Evolutionary conservation across 352 stramenopile species (phyloP).

Genomic region (Stramenopiles sp.): DNA sequence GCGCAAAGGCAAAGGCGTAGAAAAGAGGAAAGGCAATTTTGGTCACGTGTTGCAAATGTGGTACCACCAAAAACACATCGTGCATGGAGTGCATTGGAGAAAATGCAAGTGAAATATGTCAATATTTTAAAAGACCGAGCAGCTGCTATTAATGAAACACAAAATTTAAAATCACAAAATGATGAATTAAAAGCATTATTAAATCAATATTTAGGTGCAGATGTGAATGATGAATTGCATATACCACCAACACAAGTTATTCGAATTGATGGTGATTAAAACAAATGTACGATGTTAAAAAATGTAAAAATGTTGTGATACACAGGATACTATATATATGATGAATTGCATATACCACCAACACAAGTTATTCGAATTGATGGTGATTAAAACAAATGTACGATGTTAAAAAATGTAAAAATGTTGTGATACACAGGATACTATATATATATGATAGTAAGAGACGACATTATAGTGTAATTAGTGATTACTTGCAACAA

Average conservation of each 20-base stretch:
- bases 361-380: constrained; percentile 36
- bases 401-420: too few species aligned
- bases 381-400: too few species aligned
- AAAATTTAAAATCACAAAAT: constrained; percentile 51
- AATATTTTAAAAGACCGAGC: constrained; percentile 47
- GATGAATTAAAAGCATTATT: constrained; percentile 60
- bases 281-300: too few species aligned
- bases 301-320: too few species aligned
- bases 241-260: constrained; percentile 54
- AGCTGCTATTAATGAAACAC: constrained; percentile 48
- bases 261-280: constrained; percentile 11
- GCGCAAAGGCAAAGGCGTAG: constrained; percentile 8
- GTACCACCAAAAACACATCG: constrained; percentile 38
- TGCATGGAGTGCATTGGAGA: constrained; percentile 56
- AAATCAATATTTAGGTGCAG: constrained; percentile 56
- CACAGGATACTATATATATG: too few species aligned
- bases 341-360: constrained; percentile 50
- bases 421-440: too few species aligned
- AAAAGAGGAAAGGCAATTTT: constrained; percentile 44
- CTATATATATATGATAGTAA: too few species aligned
- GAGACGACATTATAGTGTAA: too few species aligned
- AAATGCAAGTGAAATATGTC: constrained; percentile 50
- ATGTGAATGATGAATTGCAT: constrained; percentile 53
- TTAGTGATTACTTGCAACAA: too few species aligned
- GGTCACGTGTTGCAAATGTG: constrained; percentile 42